These are phyloP conservation scores for Prunus fruticosa DNA, from an alignment of 306 rosid species.

Conservation along the genomic window DNA sequence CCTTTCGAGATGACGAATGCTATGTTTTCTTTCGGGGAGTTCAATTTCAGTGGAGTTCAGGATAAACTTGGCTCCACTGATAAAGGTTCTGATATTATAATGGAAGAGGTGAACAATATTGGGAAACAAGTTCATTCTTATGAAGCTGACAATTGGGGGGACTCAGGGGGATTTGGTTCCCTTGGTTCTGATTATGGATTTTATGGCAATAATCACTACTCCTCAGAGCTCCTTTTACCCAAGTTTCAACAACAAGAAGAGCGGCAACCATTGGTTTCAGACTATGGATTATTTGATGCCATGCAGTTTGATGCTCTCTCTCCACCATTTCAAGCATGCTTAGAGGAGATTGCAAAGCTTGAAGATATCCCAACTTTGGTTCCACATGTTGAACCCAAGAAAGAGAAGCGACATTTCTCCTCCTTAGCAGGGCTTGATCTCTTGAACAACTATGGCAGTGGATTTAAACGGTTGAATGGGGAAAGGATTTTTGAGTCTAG, in stretches of 20 bases:
- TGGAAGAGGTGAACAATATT: slow-evolving; percentile 12
- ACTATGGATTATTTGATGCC: slow-evolving; percentile 32
- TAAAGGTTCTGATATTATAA: slow-evolving; percentile 16
- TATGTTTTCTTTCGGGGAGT: slow-evolving; percentile 24
- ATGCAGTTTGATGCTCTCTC: slow-evolving; percentile 36
- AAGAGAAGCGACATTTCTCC: slow-evolving; percentile 13
- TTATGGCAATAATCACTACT: slow-evolving; percentile 11
- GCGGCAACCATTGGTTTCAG: slow-evolving; percentile 27
- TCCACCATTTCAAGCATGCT: slow-evolving; percentile 31
- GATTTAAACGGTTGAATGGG: slow-evolving; percentile 31
- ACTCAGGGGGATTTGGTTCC: slow-evolving; percentile 24
- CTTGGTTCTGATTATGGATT: slow-evolving; percentile 24
- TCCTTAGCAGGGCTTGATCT: slow-evolving; percentile 50
- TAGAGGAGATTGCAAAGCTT: slow-evolving; percentile 19
- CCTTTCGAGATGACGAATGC: slow-evolving; percentile 30
- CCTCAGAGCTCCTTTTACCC: slow-evolving; percentile 18
- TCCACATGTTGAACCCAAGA: slow-evolving; percentile 24
- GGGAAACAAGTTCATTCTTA: slow-evolving; percentile 17
- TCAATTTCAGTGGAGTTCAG: slow-evolving; percentile 15
- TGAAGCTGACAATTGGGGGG: slow-evolving; percentile 19
- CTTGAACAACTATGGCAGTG: slow-evolving; percentile 42
- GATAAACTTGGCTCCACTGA: slow-evolving; percentile 31
- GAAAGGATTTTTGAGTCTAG: slow-evolving; percentile 27
- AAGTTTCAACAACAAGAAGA: slow-evolving; percentile 31
- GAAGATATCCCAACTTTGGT: slow-evolving; percentile 16